A percentile compares a stretch with the other conserved stretches of the same genome.
Conservation (phyloP, 345 rosid species). For the Hibiscus trionum region DNA sequence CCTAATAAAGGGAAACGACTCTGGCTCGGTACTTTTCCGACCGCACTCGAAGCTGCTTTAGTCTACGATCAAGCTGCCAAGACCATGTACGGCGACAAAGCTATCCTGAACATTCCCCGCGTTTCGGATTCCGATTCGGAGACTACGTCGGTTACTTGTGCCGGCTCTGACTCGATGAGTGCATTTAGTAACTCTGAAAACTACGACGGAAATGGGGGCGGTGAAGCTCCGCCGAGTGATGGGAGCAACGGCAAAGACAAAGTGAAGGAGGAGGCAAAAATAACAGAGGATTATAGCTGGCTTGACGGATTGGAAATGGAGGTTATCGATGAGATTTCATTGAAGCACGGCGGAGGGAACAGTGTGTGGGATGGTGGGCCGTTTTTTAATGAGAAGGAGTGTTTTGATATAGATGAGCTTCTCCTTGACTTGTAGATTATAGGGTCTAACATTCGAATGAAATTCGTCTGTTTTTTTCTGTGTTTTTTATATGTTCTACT, state of each 20-base stretch:
- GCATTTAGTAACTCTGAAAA: neutral
- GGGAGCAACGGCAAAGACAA: neutral
- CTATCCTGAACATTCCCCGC: slow-evolving; percentile 50
- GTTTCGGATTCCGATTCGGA: neutral
- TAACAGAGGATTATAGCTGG: neutral
- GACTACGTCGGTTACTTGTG: neutral
- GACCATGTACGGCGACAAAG: slow-evolving; percentile 55
- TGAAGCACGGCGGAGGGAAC: neutral
- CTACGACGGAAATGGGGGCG: neutral
- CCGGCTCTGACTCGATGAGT: neutral
- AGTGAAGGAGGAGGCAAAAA: neutral
- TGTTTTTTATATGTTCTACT: too few relatives aligned
- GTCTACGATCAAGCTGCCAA: slow-evolving; percentile 81
- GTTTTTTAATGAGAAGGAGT: neutral
- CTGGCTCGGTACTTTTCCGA: slow-evolving; percentile 83
- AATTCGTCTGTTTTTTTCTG: too few relatives aligned
- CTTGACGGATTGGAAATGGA: neutral
- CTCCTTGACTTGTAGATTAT: neutral
- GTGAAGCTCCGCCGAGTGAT: too few relatives aligned
- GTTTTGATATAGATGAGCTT: neutral
- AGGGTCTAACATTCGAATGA: too few relatives aligned
- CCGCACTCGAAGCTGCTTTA: slow-evolving; percentile 59
- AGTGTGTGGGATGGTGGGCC: neutral
- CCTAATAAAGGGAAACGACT: slow-evolving; percentile 56
- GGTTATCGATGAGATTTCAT: neutral